Evolutionary conservation across 768 basidiomycete genomes (phyloP).

Genomic region (Porphyrellus cyaneotinctus): DNA sequence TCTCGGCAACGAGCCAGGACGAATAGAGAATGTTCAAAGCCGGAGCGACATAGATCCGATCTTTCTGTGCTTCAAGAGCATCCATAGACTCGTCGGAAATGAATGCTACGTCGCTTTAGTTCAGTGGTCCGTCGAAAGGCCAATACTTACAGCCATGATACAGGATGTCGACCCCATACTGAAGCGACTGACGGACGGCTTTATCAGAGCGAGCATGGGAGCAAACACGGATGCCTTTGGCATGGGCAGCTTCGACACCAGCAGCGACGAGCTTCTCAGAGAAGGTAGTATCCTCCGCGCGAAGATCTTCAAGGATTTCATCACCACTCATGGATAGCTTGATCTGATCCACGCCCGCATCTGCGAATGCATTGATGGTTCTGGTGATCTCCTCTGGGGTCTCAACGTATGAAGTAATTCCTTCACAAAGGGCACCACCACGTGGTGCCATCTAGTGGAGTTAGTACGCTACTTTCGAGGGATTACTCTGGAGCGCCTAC

Average conservation of each 20-base stretch:
- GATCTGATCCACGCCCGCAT: constrained; percentile 27
- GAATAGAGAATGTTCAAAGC: constrained; percentile 31
- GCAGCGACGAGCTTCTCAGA: constrained; percentile 32
- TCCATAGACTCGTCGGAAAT: constrained; percentile 36
- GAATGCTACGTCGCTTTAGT: constrained; percentile 27
- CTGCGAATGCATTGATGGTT: constrained; percentile 23
- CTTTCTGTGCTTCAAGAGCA: constrained; percentile 34
- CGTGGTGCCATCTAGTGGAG: constrained; percentile 27
- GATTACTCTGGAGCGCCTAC: constrained; percentile 9
- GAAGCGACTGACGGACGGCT: constrained; percentile 32
- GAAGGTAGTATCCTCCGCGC: constrained; percentile 35
- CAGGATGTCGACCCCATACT: constrained; percentile 34
- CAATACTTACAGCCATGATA: constrained; percentile 25
- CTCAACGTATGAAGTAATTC: constrained; percentile 33
- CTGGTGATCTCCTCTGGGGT: constrained; percentile 28
- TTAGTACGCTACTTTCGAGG: background rate
- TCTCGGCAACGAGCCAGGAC: constrained; percentile 24
- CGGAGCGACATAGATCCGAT: constrained; percentile 32
- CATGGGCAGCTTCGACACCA: constrained; percentile 34
- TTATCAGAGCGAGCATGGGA: constrained; percentile 36
- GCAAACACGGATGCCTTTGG: constrained; percentile 34
- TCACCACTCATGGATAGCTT: constrained; percentile 38
- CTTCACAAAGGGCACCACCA: constrained; percentile 29
- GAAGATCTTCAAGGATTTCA: constrained; percentile 32
- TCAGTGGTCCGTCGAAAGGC: background rate